phyloP scores from a whole-genome alignment of 108 stramenopile genomes.

The Nannochloropsis oceanica region DNA sequence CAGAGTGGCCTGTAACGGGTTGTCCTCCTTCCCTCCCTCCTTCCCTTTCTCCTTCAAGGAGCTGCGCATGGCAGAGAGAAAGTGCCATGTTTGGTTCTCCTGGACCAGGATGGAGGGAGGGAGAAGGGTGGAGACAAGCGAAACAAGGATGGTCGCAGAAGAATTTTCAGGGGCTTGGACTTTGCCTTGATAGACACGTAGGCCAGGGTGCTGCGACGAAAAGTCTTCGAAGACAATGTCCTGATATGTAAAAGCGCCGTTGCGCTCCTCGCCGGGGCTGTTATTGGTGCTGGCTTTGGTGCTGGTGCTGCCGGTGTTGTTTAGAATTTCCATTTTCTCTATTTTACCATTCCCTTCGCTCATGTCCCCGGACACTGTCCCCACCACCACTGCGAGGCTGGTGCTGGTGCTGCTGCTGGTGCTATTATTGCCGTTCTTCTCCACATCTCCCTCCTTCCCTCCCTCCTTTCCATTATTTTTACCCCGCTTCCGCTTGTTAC shows the following conservation, averaged over 20 bases:
- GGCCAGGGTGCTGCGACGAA: background rate
- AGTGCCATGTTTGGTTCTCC: background rate
- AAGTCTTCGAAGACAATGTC: background rate
- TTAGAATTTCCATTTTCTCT: background rate
- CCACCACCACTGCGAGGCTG: too few relatives aligned
- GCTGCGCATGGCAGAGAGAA: background rate
- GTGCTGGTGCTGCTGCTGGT: too few relatives aligned
- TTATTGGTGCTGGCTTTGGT: background rate
- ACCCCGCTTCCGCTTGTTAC: background rate
- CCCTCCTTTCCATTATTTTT: background rate
- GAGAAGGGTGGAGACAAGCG: background rate
- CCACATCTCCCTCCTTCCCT: background rate
- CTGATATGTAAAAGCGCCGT: background rate
- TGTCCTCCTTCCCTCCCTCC: background rate
- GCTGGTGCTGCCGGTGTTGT: background rate
- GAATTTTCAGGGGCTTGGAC: background rate
- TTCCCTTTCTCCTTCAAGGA: background rate
- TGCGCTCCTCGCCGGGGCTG: background rate
- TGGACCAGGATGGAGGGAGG: background rate
- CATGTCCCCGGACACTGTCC: background rate
- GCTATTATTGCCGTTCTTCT: too few relatives aligned
- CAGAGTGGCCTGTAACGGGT: background rate
- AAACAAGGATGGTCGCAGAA: background rate
- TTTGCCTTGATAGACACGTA: background rate
- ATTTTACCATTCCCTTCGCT: background rate